Evolutionary conservation across 148 eudicot species (phyloP).

Genomic region (Nyssa sinensis): DNA sequence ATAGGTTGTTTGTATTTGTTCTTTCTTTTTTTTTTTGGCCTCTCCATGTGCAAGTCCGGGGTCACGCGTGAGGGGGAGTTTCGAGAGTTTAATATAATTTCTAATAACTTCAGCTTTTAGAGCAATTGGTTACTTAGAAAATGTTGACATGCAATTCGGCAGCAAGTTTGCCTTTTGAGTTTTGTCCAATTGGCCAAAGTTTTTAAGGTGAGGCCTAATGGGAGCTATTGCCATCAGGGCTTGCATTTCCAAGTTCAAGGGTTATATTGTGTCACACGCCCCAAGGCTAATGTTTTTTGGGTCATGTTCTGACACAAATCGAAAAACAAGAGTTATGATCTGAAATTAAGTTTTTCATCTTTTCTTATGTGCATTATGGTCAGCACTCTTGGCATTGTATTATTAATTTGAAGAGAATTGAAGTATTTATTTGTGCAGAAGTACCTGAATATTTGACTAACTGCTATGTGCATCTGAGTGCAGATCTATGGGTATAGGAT

Average conservation of each 20-base stretch:
- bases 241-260: neutral
- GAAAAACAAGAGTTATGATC: neutral
- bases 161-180: neutral
- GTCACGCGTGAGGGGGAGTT: no score
- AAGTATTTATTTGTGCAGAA: no score
- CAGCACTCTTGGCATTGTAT: neutral
- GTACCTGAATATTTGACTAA: neutral
- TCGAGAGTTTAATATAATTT: no score
- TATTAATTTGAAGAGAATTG: neutral
- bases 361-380: neutral
- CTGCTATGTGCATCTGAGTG: conserved; percentile 10
- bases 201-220: neutral
- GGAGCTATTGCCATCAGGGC: neutral
- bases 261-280: neutral
- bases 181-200: neutral
- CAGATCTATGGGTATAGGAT: conserved; percentile 84
- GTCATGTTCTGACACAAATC: neutral
- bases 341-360: neutral
- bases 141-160: neutral
- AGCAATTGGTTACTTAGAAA: no score
- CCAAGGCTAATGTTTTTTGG: neutral
- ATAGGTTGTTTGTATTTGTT: no score
- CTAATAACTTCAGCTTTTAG: no score
- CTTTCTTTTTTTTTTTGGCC: no score
- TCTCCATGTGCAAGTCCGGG: no score